Evolutionary conservation across 2,329 filamentous ascomycete genomes (phyloP), one percentile per base, ranked within the genome.

Genomic region (Cladosporium oxysporum): DNA sequence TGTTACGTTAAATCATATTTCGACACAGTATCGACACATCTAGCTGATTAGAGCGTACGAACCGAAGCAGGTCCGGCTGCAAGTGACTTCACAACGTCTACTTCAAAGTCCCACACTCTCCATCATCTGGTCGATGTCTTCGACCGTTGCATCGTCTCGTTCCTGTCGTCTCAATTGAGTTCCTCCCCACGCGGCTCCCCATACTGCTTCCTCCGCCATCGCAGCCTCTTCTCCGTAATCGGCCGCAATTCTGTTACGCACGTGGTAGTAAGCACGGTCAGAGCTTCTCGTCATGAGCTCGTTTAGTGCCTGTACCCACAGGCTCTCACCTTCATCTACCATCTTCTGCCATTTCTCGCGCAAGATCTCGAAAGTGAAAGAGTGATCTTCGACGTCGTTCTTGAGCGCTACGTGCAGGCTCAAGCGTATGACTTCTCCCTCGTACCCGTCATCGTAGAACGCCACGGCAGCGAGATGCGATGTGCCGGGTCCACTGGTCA

Each of bases 201-300:
- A 65, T 2, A 1, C 8, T 5, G 23, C 55, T 21, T 65, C 63
- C 55, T 65, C 63, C 10, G 21, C 55, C 11, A 60, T 16, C 11
- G 57, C 63, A 14, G 29, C 41, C 2, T 65, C 41, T 16, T 35
- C n/a, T 6, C 63, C 37, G 7, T 23, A 53, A 14, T 65, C 63
- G 3, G 21, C 16, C 5, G 63, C 44, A 6, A 65, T 41, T 2
- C 58, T 59, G 18, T 53, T 53, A 3, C 44, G 55, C 7, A 59
- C 63, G 21, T 65, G 29, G 10, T 65, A 65, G 41, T 65, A 65
- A 10, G 63, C 53, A 3, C 44, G 63, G 5, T 31, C 41, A 1
- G 63, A 29, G 4, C 44, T 16, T 11, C 63, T 58, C 18, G 41
- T 60, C 8, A 65, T 60, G 16, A 65, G 31, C 8, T 65, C 63